Evolutionary conservation across 139 green algal species (phyloP).

Genomic region (Chlorella sorokiniana): DNA sequence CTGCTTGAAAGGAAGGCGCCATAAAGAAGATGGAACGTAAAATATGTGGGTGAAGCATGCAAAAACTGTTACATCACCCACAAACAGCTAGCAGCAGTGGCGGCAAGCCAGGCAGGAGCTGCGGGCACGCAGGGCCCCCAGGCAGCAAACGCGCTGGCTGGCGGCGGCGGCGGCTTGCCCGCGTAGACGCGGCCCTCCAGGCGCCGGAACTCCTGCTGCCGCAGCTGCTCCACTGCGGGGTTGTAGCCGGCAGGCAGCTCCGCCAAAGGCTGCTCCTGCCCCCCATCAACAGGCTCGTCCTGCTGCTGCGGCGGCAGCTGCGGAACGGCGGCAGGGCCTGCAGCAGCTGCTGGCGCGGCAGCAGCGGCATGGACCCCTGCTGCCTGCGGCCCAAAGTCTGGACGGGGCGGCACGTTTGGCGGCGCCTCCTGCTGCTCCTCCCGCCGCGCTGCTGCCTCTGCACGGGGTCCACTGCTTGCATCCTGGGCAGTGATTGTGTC

Average conservation of each 20-base stretch:
- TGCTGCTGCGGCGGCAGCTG: background rate
- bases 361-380: no score
- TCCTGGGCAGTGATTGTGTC: background rate
- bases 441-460: background rate
- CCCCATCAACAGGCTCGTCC: background rate
- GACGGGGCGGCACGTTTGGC: no score
- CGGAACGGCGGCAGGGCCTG: background rate
- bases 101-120: background rate
- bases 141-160: no score
- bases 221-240: background rate
- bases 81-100: background rate
- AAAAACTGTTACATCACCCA: no score
- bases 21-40: background rate
- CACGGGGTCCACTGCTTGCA: background rate
- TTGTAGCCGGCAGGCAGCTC: background rate
- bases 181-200: conserved; percentile 56
- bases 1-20: background rate
- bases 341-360: background rate
- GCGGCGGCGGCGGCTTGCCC: conserved; percentile 53
- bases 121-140: conserved; percentile 19
- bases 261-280: background rate
- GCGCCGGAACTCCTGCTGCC: conserved; percentile 35
- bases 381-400: background rate
- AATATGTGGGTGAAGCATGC: no score
- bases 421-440: background rate